A percentile compares a stretch with the other conserved stretches of the same genome.
These are phyloP conservation scores for Cercospora sesami DNA, from an alignment of 2,329 filamentous ascomycete genomes.

Conservation along the genomic window DNA sequence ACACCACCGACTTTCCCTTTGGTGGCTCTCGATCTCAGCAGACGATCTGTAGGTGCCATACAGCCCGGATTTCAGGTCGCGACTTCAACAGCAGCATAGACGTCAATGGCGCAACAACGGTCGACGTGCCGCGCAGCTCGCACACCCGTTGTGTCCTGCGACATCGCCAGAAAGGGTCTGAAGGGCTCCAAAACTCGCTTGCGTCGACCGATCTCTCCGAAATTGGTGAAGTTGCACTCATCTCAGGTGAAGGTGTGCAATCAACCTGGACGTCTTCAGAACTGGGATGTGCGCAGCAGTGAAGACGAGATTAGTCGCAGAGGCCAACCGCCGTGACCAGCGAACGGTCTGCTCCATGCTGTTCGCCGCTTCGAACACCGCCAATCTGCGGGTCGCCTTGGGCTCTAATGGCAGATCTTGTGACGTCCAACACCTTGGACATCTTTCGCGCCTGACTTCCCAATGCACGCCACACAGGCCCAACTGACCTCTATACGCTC, in stretches of 20 bases:
- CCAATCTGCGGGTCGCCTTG: background rate
- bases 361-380: background rate
- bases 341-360: background rate
- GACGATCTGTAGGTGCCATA: background rate
- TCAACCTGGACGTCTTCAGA: background rate
- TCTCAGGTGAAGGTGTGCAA: background rate
- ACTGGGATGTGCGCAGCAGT: background rate
- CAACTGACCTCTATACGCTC: conserved; percentile 4
- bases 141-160: background rate
- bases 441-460: background rate
- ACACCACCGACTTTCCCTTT: background rate
- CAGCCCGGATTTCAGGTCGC: background rate
- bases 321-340: background rate
- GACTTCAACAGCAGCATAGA: background rate
- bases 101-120: background rate
- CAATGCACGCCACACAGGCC: conserved; percentile 3
- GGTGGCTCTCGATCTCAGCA: background rate
- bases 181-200: background rate
- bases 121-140: background rate
- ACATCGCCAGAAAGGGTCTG: background rate
- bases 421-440: background rate
- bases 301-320: background rate
- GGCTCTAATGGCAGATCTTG: conserved; percentile 1
- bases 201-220: background rate
- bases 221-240: conserved; percentile 3